Evolutionary conservation across 2,329 filamentous ascomycete species (phyloP), one percentile per base, ranked within the genome.

Genomic region (Tolypocladium capitatum): DNA sequence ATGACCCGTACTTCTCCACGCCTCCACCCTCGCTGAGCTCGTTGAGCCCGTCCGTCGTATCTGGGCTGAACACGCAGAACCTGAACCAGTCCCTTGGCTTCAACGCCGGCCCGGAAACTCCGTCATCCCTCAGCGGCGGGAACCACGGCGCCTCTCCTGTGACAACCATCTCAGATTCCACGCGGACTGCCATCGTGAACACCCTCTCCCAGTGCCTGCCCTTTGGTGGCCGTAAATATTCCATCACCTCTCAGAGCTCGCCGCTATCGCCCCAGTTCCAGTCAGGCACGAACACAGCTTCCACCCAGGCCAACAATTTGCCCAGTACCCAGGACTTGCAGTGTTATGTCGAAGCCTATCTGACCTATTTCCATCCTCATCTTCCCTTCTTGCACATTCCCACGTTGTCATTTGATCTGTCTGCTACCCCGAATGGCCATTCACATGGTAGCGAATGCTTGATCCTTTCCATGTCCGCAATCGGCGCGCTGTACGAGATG

Each of bases 301-400:
- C 69, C 56, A 70, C 73, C 55, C 68, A 74, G 56, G 72, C 68
- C 59, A 76, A 69, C 56, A 75, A 69, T 54, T 74, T 95, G 49
- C 90, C 91, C 46, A 88, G 78, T 67, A 91, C 87, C 32, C 74
- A 78, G 60, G 88, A 96, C 62, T 79, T 97, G 52, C 89, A 94
- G 64, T 84, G 88, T 63, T 96, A 90, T 65, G 86, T 96, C 52
- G 81, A 82, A 54, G 84, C 90, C 50, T 97, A 96, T 67, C 81
- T 97, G 58, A 81, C 82, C 54, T 94, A 87, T 63, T 95, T 94
- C 65, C 90, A 96, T 61, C 91, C 91, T 21, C 91, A 97, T 63
- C 68, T 95, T 51, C 91, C 92, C n/a, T 95, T 97, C 65, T 72
- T 95, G 51, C 91, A 97, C 66, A 80, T 95, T 55, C 83, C 90